These are phyloP conservation scores for Tetrapyrgos nigripes DNA, from an alignment of 1,284 basidiomycete genomes.

Conservation along the genomic window DNA sequence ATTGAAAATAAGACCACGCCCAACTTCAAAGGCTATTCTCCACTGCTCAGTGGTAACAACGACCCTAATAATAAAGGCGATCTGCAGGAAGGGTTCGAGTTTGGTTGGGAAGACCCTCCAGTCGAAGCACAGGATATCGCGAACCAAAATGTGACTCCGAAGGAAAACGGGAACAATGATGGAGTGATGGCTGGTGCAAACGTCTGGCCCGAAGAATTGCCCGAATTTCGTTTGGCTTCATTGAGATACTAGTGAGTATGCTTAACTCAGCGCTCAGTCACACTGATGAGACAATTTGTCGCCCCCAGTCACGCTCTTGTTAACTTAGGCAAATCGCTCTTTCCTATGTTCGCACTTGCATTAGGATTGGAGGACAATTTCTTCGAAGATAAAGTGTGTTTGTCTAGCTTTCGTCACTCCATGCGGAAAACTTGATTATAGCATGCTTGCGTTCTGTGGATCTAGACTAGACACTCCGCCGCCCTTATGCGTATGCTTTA, in stretches of 20 bases:
- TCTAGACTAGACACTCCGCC: constrained; percentile 64
- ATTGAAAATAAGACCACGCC: constrained; percentile 72
- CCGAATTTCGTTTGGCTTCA: constrained; percentile 58
- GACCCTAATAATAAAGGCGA: constrained; percentile 74
- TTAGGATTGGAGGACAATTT: constrained; percentile 78
- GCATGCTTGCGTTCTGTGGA: too few relatives aligned
- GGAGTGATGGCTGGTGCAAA: constrained; percentile 69
- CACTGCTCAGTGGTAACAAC: constrained; percentile 65
- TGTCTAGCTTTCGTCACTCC: neutral
- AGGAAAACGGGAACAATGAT: constrained; percentile 47
- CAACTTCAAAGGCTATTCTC: constrained; percentile 79
- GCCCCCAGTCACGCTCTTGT: constrained; percentile 45
- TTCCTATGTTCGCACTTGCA: constrained; percentile 86
- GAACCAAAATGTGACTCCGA: constrained; percentile 1
- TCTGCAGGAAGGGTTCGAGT: constrained; percentile 83
- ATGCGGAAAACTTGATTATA: neutral
- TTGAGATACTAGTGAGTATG: constrained; percentile 69
- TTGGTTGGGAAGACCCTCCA: constrained; percentile 69
- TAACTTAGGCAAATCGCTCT: constrained; percentile 71
- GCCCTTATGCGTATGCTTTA: constrained; percentile 80
- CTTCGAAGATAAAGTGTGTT: constrained; percentile 78
- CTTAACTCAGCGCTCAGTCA: constrained; percentile 9
- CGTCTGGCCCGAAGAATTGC: constrained; percentile 62
- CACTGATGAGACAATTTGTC: neutral
- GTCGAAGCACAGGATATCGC: constrained; percentile 20